Base-by-base conservation (phyloP, 2,329 filamentous ascomycete species). In the Ophiostoma angusticollis region DNA sequence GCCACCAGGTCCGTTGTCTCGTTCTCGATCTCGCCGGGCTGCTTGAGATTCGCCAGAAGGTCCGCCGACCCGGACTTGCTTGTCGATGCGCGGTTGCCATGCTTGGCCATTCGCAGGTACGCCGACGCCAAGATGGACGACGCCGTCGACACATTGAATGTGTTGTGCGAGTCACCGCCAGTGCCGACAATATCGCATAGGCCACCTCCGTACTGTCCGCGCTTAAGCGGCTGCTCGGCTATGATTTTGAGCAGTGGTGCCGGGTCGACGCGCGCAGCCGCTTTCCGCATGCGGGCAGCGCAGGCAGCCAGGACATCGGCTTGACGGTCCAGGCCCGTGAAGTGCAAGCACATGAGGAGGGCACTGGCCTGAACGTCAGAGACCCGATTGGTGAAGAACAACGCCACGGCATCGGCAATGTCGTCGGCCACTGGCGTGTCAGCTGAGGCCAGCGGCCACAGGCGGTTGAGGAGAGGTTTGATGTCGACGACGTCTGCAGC, bases 131-230 rank as follows among this genome's bases (percentile, higher is more conserved):
- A 48, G 54, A 98, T 95, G 14, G 86, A 94, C 3, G 91, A 77
- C 6, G 91, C 94, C 5, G 91, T 98, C 50, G 82, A 91, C 57
- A 98, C 89, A 60, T 98, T 98, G 75, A 94, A 98, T 24, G 91
- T 98, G 59, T 93, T 85, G 68, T 96, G 87, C 16, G 82, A 80
- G 64, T 98, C 91, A 54, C 91, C 91, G 49, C 91, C 91, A 7
- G 91, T 98, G 50, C 91, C 91, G 42, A 98, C 91, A 57, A 98
- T 96, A 59, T 98, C 91, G 57, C 87, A 78, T 66, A 98, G 63
- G 5, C 89, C 89, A 46, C 91, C 91, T 9, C 65, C 55, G 57
- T 98, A 98, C 8, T 60, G 62, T 7, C 87, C 87, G 53, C 84
- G 79, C 39, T 70, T 70, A 50, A 68, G 70, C 11, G 70, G 72